These are phyloP conservation scores for Hymenoscyphus infarciens DNA, from an alignment of 2,329 filamentous ascomycete genomes.

Conservation along the genomic window DNA sequence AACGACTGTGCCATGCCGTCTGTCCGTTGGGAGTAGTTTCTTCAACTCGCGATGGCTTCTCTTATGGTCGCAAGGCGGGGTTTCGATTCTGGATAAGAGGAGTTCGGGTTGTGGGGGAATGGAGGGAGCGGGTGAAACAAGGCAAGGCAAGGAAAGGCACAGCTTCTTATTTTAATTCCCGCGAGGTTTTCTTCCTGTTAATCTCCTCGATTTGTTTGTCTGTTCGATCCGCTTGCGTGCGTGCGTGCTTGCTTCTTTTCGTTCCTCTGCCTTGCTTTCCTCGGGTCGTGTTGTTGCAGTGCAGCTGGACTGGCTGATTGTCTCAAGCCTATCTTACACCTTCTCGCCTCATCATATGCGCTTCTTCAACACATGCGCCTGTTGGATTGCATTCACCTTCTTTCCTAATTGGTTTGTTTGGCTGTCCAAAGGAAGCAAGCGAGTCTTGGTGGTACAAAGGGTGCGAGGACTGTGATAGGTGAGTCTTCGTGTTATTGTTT, in stretches of 20 bases:
- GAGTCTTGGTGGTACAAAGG: not conserved
- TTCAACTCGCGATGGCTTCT: not conserved
- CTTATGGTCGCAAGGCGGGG: not conserved
- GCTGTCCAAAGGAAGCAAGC: not conserved
- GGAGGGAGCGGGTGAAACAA: constrained; percentile 1
- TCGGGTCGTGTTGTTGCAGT: not conserved
- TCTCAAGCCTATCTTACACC: not conserved
- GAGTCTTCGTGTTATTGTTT: not conserved
- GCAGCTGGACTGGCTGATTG: not conserved
- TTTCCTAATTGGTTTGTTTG: not conserved
- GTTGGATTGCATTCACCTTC: not conserved
- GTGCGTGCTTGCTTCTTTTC: not conserved
- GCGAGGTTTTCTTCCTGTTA: not conserved
- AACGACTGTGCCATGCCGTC: constrained; percentile 48
- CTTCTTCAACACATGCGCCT: not conserved
- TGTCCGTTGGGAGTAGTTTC: not conserved
- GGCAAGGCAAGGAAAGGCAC: not conserved
- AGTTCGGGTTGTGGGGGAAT: not conserved
- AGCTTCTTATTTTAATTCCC: not conserved
- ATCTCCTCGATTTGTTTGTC: not conserved
- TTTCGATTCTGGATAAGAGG: not conserved
- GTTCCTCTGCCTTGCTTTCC: not conserved
- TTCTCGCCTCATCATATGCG: not conserved
- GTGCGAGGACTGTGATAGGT: not conserved
- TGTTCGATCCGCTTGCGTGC: not conserved